Base-by-base conservation (phyloP, 306 rosid species). In the Styphnolobium japonicum region DNA sequence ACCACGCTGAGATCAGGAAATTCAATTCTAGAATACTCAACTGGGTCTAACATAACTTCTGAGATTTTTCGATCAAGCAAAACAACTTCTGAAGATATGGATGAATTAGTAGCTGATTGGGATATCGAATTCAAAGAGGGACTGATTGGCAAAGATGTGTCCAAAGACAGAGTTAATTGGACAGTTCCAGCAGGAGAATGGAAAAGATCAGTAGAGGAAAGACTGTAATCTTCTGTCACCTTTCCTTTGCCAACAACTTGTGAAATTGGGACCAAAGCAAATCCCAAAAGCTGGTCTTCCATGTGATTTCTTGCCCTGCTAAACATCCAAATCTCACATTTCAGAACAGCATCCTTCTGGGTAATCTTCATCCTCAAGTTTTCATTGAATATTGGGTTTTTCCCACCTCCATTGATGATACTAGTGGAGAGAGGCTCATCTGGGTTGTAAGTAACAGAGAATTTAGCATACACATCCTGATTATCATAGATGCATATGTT, bases 301-400 rank as follows among this genome's bases (percentile, higher is more conserved):
- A 94, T 64, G 77, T 62, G 90, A 76, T 70, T 92, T 77, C 94
- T 92, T 71, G 88, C 86, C 75, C 97, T 89, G 80, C 98, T 94
- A 60, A 88, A 89, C 98, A 94, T 94, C 97, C 94, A 94, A 81
- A 94, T 89, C 84, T 94, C 98, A 79, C 97, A 94, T 82, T 94
- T 94, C 19, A 94, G 85, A 22, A 90, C 96, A 22, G 96, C 90
- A 66, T 94, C 94, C n/a, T 63, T 82, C 34, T 94, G 98, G 34
- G 92, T 23, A 39, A 94, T 78, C 75, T 85, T 88, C 88, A 94
- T 71, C 77, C 88, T 92, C 86, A 94, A 75, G 67, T 83, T 90
- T 79, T 94, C 92, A 33, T 92, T 87, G 86, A 94, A 94, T 15
- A 83, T 88, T 3, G 98, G 98, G 74, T 92, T 89, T 73, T 86